Evolutionary conservation across 139 green algal species (phyloP), one percentile per base, ranked within the genome.

Genomic region (Pycnococcus provasolii): DNA sequence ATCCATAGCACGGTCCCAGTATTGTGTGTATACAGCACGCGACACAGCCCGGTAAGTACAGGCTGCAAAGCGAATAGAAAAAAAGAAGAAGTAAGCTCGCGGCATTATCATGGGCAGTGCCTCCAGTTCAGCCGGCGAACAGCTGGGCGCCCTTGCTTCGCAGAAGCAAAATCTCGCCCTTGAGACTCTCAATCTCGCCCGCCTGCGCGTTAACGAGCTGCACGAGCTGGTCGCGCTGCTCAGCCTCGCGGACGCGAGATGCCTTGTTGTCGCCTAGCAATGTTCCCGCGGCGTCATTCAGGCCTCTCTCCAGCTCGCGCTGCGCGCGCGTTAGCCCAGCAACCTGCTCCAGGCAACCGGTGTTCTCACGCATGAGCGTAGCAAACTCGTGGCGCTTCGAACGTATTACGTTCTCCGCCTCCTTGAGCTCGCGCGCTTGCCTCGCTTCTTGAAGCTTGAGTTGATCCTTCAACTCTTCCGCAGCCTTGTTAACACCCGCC

Each of bases 191-290:
- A 42, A 91, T 83, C 69, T 87, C 72, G 13, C 75, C 52, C 9
- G 85, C 85, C 64, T 91, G 85, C 41, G 67, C 62, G 59, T 91
- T 86, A 0, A 91, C 81, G 43, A 86, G 53, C 74, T 85, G 69
- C 57, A 91, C 79, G 41, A 91, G 70, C 3, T 72, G 44, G 52
- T 89, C 83, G 1, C 84, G 72, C 68, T 88, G 80, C 58, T 77
- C 77, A 39, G 82, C 74, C 72, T 90, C 81, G 39, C 67, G 66
- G 50, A 42, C 45, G 26, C 68, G 44, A 39, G 42, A 7, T 5
- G 70, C 58, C 11, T 73, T 42, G 1, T 64, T 73, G 53, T 85
- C 76, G 3, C 66, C 42, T 53, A 83, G 80, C 53, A 88, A 71
- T 11, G 39, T 67, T 64, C 57, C 77, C 81, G 81, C 79, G 15